phyloP scores from a whole-genome alignment of 495 filamentous ascomycete genomes.

The Hypoxylon crocopeplum region DNA sequence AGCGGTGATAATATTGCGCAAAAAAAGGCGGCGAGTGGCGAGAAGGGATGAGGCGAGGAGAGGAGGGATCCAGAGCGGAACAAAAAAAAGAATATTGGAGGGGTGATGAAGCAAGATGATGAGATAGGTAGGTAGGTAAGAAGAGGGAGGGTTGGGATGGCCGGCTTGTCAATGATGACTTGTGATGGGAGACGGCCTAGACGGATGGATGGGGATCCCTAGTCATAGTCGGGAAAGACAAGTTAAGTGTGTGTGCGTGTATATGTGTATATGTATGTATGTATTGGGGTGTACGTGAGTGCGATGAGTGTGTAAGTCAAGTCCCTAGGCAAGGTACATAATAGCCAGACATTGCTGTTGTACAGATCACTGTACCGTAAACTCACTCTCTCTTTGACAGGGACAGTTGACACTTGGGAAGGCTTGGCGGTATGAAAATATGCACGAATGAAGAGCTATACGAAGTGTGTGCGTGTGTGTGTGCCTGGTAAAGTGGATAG shows the following conservation, averaged over 20 bases:
- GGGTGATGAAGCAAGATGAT: conserved; percentile 41
- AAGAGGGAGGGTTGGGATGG: conserved; percentile 32
- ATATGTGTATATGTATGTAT: conserved; percentile 6
- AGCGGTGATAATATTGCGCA: conserved; percentile 20
- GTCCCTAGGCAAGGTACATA: too few relatives aligned
- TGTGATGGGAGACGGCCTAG: conserved; percentile 27
- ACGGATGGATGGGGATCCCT: conserved; percentile 36
- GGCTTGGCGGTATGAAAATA: conserved; percentile 39
- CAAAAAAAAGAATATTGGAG: conserved; percentile 25
- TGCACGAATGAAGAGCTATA: conserved; percentile 41
- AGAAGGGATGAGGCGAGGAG: conserved; percentile 25
- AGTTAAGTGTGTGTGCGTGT: neutral
- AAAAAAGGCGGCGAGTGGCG: conserved; percentile 13
- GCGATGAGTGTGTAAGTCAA: neutral
- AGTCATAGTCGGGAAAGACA: conserved; percentile 33
- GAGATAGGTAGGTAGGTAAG: conserved; percentile 36
- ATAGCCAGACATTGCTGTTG: too few relatives aligned
- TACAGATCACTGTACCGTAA: neutral
- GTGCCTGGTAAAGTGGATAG: conserved; percentile 48
- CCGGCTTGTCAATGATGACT: conserved; percentile 36
- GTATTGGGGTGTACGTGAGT: neutral
- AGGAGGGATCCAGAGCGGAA: conserved; percentile 9
- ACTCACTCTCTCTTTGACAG: conserved; percentile 27
- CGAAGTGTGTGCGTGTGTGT: conserved; percentile 37
- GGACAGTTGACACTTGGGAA: conserved; percentile 33